phyloP scores from a whole-genome alignment of 768 basidiomycete species.

The Wakefieldia striispora region DNA sequence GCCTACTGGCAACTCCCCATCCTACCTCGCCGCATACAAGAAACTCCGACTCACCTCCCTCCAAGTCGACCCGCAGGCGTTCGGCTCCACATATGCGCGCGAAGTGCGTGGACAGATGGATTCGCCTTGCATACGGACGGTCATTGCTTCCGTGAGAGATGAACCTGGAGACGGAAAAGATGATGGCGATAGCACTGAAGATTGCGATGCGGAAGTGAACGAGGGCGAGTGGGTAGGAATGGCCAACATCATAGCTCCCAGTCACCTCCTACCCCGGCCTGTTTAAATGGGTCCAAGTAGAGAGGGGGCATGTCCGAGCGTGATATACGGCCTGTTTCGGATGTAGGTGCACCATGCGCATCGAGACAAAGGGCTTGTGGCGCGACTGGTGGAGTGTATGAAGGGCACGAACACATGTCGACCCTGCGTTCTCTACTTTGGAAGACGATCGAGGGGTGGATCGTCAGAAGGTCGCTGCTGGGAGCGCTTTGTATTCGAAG shows the following conservation, averaged over 20 bases:
- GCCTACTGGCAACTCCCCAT: conserved; percentile 5
- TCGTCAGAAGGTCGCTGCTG: conserved; percentile 15
- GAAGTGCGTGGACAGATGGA: conserved; percentile 22
- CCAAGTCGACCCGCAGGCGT: conserved; percentile 19
- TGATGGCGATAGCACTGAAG: background rate
- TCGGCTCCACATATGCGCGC: conserved; percentile 21
- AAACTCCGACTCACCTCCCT: conserved; percentile 22
- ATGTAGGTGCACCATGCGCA: conserved; percentile 32
- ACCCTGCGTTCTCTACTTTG: conserved; percentile 4
- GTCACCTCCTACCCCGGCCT: conserved; percentile 3
- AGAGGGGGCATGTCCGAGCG: too few species aligned
- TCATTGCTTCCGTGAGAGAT: conserved; percentile 12
- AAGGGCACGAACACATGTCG: conserved; percentile 22
- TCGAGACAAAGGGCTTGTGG: conserved; percentile 21
- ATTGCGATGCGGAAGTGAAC: background rate
- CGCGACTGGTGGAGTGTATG: conserved; percentile 16
- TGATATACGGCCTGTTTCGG: conserved; percentile 18
- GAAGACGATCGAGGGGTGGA: background rate
- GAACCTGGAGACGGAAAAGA: too few species aligned
- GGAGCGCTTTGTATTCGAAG: conserved; percentile 1
- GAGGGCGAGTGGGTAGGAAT: conserved; percentile 21
- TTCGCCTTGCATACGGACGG: conserved; percentile 8
- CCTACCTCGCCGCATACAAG: conserved; percentile 26
- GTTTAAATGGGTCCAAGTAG: conserved; percentile 12
- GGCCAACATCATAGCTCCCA: conserved; percentile 12